Base-by-base conservation (phyloP, 2,329 filamentous ascomycete genomes). In the Fusarium nisikadoi region DNA sequence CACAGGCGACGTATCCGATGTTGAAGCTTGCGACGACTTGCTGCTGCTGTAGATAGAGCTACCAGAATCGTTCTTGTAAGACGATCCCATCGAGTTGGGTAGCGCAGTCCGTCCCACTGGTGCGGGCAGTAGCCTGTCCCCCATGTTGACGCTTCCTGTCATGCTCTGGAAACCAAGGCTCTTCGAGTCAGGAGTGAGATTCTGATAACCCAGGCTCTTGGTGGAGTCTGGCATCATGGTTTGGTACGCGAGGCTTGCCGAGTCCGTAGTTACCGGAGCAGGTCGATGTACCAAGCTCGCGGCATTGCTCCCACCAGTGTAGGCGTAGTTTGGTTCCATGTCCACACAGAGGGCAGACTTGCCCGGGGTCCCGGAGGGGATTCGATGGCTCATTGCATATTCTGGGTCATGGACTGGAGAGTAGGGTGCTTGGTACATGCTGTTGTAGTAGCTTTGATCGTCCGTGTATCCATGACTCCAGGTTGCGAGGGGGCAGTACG, bases 331-430 rank as follows among this genome's bases (percentile, higher is more conserved):
- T 16, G 71, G 59, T 27, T 80, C 77, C 36, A 76, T 50, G 27
- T 80, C 78, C 20, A 78, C 63, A 38, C 78, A 81, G 39, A 79
- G 38, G 27, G 58, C 68, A 38, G 69, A 54, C 47, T 77, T 79
- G 13, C 58, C 60, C 59, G 25, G 53, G n/a, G 39, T 55, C 67
- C n/a, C 69, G 45, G 71, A 57, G 8, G 63, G 47, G 49, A 80
- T 63, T n/a, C 79, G 75, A 55, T 78, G 78, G 29, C 70, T 71
- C 55, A 80, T 73, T 50, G 74, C 64, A 61, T 79, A 80, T 20
- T 74, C 43, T 39, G 72, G 33, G 35, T 78, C 76, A 35, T 77
- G 62, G 20, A 74, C 65, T 17, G 71, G 23, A 6, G 65, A 63
- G 47, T 74, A 77, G 19, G 67, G 27, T 19, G 61, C 58, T 10